These are phyloP conservation scores for Uncinocarpus reesii DNA, from an alignment of 2,329 filamentous ascomycete species.

Conservation along the genomic window DNA sequence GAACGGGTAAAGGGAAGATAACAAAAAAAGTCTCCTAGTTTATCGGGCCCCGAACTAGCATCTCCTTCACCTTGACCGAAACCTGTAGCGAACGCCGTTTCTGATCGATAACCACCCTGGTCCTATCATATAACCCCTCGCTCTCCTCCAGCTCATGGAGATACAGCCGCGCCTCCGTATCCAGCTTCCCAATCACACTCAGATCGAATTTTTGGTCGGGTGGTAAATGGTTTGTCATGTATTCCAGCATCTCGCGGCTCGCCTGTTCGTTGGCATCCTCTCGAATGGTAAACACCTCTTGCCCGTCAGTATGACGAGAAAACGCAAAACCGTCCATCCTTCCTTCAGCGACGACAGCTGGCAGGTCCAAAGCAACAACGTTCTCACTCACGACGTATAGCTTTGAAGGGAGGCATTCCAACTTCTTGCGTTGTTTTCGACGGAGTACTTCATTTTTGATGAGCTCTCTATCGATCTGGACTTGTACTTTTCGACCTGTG, in stretches of 20 bases:
- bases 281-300: conserved; percentile 8
- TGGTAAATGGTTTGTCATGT: conserved; percentile 5
- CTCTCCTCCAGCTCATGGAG: conserved; percentile 13
- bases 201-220: conserved; percentile 8
- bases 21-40: conserved; percentile 9
- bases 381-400: conserved; percentile 12
- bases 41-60: conserved; percentile 15
- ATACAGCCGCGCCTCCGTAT: conserved; percentile 11
- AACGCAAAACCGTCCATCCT: neutral
- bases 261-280: conserved; percentile 13
- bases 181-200: conserved; percentile 7
- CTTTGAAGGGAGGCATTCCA: conserved; percentile 13
- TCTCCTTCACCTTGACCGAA: conserved; percentile 12
- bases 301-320: neutral
- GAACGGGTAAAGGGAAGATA: neutral
- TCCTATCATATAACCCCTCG: conserved; percentile 14
- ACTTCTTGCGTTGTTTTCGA: conserved; percentile 3
- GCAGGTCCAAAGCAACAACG: neutral
- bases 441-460: neutral
- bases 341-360: neutral
- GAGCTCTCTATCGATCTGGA: conserved; percentile 11
- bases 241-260: conserved; percentile 8
- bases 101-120: neutral
- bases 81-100: conserved; percentile 7
- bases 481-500: conserved; percentile 9